phyloP scores from a whole-genome alignment of 768 basidiomycete genomes.

The Mycena vitilis region DNA sequence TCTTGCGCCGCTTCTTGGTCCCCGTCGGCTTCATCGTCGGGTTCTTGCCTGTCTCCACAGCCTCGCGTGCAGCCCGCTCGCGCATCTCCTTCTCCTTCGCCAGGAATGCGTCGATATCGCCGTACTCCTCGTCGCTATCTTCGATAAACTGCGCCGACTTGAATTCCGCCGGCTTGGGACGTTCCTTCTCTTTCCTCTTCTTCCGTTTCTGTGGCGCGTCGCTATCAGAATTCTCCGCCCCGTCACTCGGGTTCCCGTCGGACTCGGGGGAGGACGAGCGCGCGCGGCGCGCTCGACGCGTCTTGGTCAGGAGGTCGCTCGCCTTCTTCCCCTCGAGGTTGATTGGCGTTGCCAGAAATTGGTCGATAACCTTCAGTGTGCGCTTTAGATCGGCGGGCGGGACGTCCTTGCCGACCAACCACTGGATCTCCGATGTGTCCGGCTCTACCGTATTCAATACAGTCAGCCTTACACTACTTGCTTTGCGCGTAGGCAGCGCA shows the following conservation, averaged over 20 bases:
- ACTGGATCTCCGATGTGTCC: conserved; percentile 60
- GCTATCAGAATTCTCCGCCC: conserved; percentile 39
- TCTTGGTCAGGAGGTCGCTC: conserved; percentile 69
- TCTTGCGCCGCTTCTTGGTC: conserved; percentile 59
- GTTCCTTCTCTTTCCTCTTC: conserved; percentile 13
- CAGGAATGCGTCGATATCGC: conserved; percentile 85
- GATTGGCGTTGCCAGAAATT: conserved; percentile 85
- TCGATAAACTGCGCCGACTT: conserved; percentile 93
- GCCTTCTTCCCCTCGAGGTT: conserved; percentile 60
- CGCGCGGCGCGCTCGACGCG: conserved; percentile 61
- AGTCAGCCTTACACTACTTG: conserved; percentile 4
- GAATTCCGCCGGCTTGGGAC: conserved; percentile 45
- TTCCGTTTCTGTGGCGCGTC: conserved; percentile 22
- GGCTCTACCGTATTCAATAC: conserved; percentile 43
- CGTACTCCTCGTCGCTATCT: conserved; percentile 89
- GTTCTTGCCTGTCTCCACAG: conserved; percentile 6
- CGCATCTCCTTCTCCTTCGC: conserved; percentile 67
- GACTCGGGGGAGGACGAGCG: conserved; percentile 56
- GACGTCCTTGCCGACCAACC: conserved; percentile 18
- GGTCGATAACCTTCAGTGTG: conserved; percentile 80
- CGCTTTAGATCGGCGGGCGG: conserved; percentile 74
- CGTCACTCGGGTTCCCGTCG: conserved; percentile 48
- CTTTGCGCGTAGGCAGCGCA: neutral
- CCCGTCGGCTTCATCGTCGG: conserved; percentile 52
- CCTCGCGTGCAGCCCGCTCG: conserved; percentile 55